phyloP scores from a whole-genome alignment of 192 early-diverging fungal species.

The Rhizophagus sp. region DNA sequence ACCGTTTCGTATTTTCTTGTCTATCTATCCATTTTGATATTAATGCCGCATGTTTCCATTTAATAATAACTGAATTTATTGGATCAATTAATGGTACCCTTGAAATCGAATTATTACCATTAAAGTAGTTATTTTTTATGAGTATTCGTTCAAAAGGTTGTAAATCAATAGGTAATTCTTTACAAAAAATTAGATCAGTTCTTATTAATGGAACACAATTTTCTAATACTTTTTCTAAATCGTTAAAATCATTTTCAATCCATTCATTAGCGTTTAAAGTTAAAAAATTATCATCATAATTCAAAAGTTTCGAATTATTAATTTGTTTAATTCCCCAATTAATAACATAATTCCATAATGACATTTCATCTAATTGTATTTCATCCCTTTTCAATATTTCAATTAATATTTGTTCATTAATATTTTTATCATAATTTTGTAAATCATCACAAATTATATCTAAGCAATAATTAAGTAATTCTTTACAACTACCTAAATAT shows the following conservation, averaged over 20 bases:
- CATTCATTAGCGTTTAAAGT: background rate
- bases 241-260: background rate
- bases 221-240: background rate
- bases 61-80: no score
- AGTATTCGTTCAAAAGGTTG: background rate
- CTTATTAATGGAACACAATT: background rate
- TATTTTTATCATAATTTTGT: background rate
- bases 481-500: no score
- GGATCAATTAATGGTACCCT: no score
- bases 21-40: background rate
- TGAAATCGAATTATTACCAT: no score
- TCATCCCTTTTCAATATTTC: background rate
- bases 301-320: background rate
- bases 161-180: background rate
- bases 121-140: no score
- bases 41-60: background rate
- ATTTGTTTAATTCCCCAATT: slow-evolving; percentile 5
- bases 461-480: no score
- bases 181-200: background rate
- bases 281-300: background rate
- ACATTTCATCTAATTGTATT: background rate
- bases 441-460: background rate
- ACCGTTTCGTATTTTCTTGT: background rate
- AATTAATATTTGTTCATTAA: background rate
- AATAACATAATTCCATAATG: background rate